phyloP scores from a whole-genome alignment of 345 rosid species.

The Acer negundo region DNA sequence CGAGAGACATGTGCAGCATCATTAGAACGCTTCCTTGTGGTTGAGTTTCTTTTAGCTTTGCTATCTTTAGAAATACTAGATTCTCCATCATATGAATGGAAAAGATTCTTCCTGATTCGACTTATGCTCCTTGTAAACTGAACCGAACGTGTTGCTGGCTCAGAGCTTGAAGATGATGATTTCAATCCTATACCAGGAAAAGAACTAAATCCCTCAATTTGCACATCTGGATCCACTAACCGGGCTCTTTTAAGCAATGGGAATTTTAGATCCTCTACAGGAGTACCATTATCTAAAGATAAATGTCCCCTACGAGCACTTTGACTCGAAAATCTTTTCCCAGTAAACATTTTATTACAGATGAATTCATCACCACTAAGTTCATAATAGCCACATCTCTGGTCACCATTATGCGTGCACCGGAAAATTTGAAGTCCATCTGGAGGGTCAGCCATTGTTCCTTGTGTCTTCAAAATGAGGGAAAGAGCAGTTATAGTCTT shows the following conservation, averaged over 20 bases:
- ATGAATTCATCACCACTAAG: slow-evolving; percentile 43
- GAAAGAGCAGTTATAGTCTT: slow-evolving; percentile 93
- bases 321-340: slow-evolving; percentile 44
- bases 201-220: slow-evolving; percentile 36
- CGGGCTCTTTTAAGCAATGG: slow-evolving; percentile 57
- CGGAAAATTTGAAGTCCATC: slow-evolving; percentile 63
- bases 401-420: slow-evolving; percentile 70
- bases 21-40: slow-evolving; percentile 30
- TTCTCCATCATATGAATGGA: slow-evolving; percentile 45
- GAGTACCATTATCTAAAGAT: slow-evolving; percentile 36
- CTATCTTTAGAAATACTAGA: slow-evolving; percentile 37
- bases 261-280: slow-evolving; percentile 31
- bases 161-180: slow-evolving; percentile 29
- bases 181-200: slow-evolving; percentile 28
- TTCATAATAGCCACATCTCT: slow-evolving; percentile 84
- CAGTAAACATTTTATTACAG: slow-evolving; percentile 33
- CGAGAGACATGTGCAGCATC: slow-evolving; percentile 1
- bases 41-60: slow-evolving; percentile 31
- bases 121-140: slow-evolving; percentile 56
- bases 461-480: slow-evolving; percentile 85
- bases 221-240: slow-evolving; percentile 42
- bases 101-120: slow-evolving; percentile 60
- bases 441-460: slow-evolving; percentile 83
- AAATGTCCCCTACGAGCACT: slow-evolving; percentile 44
- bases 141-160: slow-evolving; percentile 34